Evolutionary conservation across 768 basidiomycete genomes (phyloP).

Genomic region (Guyanaporus albipodus): DNA sequence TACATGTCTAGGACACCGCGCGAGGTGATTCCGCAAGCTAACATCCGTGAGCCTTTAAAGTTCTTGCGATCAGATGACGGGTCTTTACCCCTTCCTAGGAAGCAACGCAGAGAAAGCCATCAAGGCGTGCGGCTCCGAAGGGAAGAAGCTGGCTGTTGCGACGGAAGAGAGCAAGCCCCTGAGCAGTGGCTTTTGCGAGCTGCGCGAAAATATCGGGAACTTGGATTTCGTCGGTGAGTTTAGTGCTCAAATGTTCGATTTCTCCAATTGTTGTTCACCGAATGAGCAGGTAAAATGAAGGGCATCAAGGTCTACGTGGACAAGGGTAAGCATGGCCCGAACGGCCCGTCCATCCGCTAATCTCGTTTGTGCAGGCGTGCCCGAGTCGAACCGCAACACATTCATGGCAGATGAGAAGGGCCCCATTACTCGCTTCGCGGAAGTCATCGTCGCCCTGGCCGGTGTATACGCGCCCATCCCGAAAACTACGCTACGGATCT

Average conservation of each 20-base stretch:
- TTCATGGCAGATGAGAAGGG: slow-evolving; percentile 48
- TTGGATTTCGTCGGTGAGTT: not conserved
- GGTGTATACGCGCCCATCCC: slow-evolving; percentile 70
- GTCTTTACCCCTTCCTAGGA: not conserved
- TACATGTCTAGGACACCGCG: not conserved
- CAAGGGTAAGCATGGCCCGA: slow-evolving; percentile 38
- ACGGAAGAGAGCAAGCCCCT: not conserved
- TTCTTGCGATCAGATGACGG: too few relatives aligned
- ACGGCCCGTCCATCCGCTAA: not conserved
- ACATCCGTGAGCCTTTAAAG: slow-evolving; percentile 24
- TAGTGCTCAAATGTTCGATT: too few relatives aligned
- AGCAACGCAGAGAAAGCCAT: not conserved
- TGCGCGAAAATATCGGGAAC: not conserved
- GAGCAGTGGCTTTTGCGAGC: not conserved
- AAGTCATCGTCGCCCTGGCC: slow-evolving; percentile 58
- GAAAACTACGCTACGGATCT: slow-evolving; percentile 67
- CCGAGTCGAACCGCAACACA: slow-evolving; percentile 36
- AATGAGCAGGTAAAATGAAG: slow-evolving; percentile 17
- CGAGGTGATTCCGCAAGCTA: slow-evolving; percentile 32
- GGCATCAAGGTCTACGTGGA: slow-evolving; percentile 57
- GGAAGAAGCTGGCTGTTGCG: not conserved
- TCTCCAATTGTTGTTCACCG: not conserved
- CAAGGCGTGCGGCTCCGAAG: not conserved
- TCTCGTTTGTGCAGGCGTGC: not conserved
- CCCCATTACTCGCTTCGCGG: slow-evolving; percentile 63